phyloP scores from a whole-genome alignment of 805 yeast species.

The Ogataea parapolymorpha region DNA sequence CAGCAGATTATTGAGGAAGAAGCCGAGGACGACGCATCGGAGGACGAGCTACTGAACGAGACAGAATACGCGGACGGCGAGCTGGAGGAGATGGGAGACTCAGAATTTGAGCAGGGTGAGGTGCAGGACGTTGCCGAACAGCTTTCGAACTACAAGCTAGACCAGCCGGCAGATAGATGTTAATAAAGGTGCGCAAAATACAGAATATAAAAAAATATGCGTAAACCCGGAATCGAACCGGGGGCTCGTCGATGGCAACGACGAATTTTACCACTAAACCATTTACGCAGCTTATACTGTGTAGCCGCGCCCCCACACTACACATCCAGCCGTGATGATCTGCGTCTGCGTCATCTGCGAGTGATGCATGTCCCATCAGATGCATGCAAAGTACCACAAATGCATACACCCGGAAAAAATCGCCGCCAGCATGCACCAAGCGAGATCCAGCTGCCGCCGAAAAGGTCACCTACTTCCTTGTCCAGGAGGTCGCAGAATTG shows the following conservation, averaged over 20 bases:
- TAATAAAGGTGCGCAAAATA: neutral
- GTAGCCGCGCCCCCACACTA: neutral
- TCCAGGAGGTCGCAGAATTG: too few species aligned
- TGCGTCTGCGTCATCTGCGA: too few species aligned
- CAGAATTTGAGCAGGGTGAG: slow-evolving; percentile 11
- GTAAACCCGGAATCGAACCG: slow-evolving; percentile 31
- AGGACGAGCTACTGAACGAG: slow-evolving; percentile 12
- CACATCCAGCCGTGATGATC: too few species aligned
- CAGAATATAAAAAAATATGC: slow-evolving; percentile 12
- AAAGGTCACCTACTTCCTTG: too few species aligned
- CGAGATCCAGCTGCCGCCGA: too few species aligned
- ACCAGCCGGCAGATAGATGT: neutral
- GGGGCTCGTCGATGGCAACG: slow-evolving; percentile 31
- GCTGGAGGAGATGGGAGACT: slow-evolving; percentile 11
- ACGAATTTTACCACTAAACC: slow-evolving; percentile 30
- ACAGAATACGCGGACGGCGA: slow-evolving; percentile 16
- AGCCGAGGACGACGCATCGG: slow-evolving; percentile 12
- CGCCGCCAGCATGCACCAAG: too few species aligned
- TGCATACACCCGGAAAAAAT: too few species aligned
- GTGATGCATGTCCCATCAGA: neutral
- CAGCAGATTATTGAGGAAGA: slow-evolving; percentile 28
- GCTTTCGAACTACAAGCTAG: slow-evolving; percentile 8
- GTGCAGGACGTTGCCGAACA: slow-evolving; percentile 7
- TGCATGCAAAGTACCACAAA: too few species aligned
- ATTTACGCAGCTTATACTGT: slow-evolving; percentile 16